Conservation (phyloP, 257 asterid species). For the Vinca minor region DNA sequence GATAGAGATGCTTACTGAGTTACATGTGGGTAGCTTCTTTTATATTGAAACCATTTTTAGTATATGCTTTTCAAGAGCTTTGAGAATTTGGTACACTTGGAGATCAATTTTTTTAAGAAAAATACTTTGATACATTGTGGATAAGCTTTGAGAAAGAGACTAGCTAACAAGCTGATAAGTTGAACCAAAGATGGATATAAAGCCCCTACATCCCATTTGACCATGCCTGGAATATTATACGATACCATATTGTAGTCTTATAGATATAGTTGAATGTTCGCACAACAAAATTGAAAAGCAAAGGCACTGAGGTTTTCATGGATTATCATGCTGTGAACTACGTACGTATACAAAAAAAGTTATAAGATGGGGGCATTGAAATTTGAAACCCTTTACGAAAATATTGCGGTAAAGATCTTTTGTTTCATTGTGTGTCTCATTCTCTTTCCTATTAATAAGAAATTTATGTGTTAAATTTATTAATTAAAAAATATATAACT, state of each 20-base stretch:
- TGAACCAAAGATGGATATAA: not conserved
- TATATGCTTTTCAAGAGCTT: not conserved
- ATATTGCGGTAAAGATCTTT: no score
- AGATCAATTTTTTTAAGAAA: not conserved
- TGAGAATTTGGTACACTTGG: not conserved
- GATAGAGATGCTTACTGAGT: no score
- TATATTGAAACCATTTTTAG: not conserved
- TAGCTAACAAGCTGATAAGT: not conserved
- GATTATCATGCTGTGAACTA: not conserved
- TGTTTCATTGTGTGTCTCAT: no score
- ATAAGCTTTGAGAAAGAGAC: not conserved
- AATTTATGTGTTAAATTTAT: no score
- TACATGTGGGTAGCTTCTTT: not conserved
- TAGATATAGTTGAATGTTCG: not conserved
- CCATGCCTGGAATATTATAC: not conserved
- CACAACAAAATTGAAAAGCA: constrained; percentile 1
- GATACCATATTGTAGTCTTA: no score
- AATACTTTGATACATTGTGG: not conserved
- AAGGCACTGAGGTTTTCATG: not conserved
- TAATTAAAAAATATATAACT: no score
- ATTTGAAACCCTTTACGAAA: not conserved
- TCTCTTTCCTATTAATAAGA: no score
- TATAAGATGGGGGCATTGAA: not conserved
- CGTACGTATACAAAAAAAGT: not conserved
- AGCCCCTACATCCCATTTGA: not conserved